Evolutionary conservation across 2,329 filamentous ascomycete genomes (phyloP).

Genomic region (Cordyceps farinosa): DNA sequence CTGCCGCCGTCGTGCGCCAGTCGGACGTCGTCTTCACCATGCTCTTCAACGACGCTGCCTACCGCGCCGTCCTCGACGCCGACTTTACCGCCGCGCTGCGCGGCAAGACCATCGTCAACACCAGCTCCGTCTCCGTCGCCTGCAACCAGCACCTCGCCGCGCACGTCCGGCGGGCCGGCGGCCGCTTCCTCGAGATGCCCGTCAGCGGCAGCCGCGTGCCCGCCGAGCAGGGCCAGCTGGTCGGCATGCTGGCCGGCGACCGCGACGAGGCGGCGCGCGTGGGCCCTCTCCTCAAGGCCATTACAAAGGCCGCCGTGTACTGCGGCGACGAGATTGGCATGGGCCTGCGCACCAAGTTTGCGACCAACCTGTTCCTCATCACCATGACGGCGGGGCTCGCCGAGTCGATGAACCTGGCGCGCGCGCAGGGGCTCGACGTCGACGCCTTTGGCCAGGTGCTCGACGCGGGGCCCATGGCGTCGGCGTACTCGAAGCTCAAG

Average conservation of each 20-base stretch:
- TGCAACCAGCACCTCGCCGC: constrained; percentile 25
- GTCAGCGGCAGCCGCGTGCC: constrained; percentile 34
- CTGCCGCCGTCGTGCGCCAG: constrained; percentile 24
- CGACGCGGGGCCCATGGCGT: constrained; percentile 31
- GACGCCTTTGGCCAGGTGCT: constrained; percentile 29
- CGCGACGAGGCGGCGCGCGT: constrained; percentile 24
- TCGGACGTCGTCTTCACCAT: constrained; percentile 32
- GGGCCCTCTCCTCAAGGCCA: constrained; percentile 23
- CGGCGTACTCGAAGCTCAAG: constrained; percentile 29
- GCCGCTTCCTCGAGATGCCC: constrained; percentile 33
- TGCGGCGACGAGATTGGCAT: constrained; percentile 32
- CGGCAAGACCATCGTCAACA: constrained; percentile 33
- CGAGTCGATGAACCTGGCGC: constrained; percentile 32
- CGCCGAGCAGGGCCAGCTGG: constrained; percentile 31
- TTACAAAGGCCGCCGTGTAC: constrained; percentile 31
- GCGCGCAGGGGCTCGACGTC: constrained; percentile 30
- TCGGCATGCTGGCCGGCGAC: constrained; percentile 34
- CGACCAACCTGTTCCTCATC: constrained; percentile 30
- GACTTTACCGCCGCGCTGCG: constrained; percentile 25
- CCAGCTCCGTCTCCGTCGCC: constrained; percentile 28
- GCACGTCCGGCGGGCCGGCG: constrained; percentile 25
- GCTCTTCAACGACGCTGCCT: constrained; percentile 29
- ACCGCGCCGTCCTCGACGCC: constrained; percentile 24
- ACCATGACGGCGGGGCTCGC: constrained; percentile 31
- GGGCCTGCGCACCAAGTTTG: constrained; percentile 32